Evolutionary conservation across 805 yeast species (phyloP), one percentile per base, ranked within the genome.

Genomic region (Myxozyma sirexii): DNA sequence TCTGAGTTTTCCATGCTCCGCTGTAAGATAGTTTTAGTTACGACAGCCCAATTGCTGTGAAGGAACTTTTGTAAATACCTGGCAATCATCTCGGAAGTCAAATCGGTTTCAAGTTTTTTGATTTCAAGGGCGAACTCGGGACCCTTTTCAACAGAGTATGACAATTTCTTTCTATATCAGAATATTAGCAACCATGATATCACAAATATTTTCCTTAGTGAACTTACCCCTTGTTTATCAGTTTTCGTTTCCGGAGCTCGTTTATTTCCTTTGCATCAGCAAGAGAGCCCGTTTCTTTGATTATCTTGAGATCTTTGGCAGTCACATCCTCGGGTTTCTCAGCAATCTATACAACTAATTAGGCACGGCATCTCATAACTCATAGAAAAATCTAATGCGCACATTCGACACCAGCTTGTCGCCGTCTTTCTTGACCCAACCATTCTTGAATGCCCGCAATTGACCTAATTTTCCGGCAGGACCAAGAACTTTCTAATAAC

Each of bases 381-480:
- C 27, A 23, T n/a, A 19, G 3, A n/a, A 4, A 27, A 21, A 7
- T 41, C 21, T 15, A 5, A 24, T 15, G 29, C 64, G 29, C 41
- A 56, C 77, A 50, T 79, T 75, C 33, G 86, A 79, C 52, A 89
- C 82, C 68, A 93, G 81, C 70, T 81, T 84, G 68, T 88, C 96
- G 59, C 93, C 96, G 60, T 87, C 88, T 74, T 96, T 94, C 65
- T 82, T 77, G 69, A 94, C 86, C 99, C 99, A 94, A 43, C 96
- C 96, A 74, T 92, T 92, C 76, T 91, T 93, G 82, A 94, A 96
- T 17, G 98, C 99, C 70, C 92, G 86, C 68, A 96, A 96, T 78
- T 94, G 99, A 64, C 99, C 99, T 65, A 93, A 81, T 68, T 86
- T 86, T 64, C 97, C 98, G 60, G 84, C 84, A 54, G 84, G 78